Evolutionary conservation across 148 eudicot species (phyloP).

Genomic region (Polygonum maritimum): DNA sequence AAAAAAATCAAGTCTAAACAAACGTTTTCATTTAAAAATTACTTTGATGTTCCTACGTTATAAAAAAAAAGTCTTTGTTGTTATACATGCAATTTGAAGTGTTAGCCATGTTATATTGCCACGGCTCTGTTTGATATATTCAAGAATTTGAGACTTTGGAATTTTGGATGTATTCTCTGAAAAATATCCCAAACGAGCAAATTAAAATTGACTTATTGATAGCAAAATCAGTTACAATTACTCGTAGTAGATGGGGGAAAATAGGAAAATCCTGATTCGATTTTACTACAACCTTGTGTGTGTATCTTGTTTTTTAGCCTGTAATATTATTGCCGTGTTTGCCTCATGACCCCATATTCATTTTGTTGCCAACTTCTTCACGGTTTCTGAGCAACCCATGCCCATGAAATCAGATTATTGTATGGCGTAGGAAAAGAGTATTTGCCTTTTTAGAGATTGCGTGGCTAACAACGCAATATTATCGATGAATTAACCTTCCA

Average conservation of each 20-base stretch:
- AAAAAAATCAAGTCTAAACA: too few species aligned
- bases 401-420: not conserved
- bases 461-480: not conserved
- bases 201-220: too few species aligned
- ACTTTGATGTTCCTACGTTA: too few species aligned
- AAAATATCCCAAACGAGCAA: too few species aligned
- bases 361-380: not conserved
- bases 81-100: not conserved
- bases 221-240: not conserved
- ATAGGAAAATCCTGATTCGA: not conserved
- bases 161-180: too few species aligned
- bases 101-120: not conserved
- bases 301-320: not conserved
- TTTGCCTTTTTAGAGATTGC: not conserved
- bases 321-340: not conserved
- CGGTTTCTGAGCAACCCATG: not conserved
- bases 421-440: not conserved
- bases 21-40: too few species aligned
- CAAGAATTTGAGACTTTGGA: not conserved
- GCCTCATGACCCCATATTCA: not conserved
- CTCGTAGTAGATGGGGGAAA: not conserved
- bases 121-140: not conserved
- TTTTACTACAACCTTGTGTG: not conserved
- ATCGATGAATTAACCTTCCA: too few species aligned
- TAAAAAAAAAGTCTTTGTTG: too few species aligned